These are phyloP conservation scores for Ceratocystiopsis minuta DNA, from an alignment of 2,329 filamentous ascomycete genomes.

Conservation along the genomic window DNA sequence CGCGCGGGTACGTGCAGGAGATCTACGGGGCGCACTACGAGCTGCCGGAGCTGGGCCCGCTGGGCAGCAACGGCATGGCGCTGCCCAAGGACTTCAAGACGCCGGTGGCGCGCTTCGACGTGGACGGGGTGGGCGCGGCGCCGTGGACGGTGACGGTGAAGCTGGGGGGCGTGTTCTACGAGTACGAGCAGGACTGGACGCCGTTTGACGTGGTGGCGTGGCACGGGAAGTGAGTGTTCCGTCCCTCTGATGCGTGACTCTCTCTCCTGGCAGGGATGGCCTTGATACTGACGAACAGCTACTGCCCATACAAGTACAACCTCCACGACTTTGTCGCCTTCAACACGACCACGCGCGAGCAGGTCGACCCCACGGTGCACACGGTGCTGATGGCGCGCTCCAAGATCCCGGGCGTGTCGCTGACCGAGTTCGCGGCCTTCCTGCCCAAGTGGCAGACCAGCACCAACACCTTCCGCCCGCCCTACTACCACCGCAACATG, in stretches of 20 bases:
- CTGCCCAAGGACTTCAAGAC: conserved; percentile 47
- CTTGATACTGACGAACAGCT: conserved; percentile 21
- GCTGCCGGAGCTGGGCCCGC: conserved; percentile 47
- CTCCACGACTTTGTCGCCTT: conserved; percentile 35
- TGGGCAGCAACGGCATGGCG: conserved; percentile 48
- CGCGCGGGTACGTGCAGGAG: conserved; percentile 44
- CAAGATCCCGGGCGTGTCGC: conserved; percentile 4
- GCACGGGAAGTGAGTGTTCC: conserved; percentile 14
- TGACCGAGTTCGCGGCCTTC: conserved; percentile 50
- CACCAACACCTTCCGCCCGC: conserved; percentile 42
- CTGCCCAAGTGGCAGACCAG: conserved; percentile 46
- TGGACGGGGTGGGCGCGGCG: conserved; percentile 23
- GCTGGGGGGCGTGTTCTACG: conserved; percentile 41
- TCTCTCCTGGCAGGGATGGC: not conserved
- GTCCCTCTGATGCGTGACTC: not conserved
- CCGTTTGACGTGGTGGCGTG: conserved; percentile 38
- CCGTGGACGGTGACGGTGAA: conserved; percentile 35
- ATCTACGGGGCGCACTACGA: conserved; percentile 46
- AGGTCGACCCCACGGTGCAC: conserved; percentile 48
- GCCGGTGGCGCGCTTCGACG: conserved; percentile 40
- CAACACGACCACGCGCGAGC: conserved; percentile 28
- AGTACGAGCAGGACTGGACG: conserved; percentile 41
- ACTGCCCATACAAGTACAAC: conserved; percentile 41
- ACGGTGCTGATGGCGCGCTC: conserved; percentile 44
- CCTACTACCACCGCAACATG: conserved; percentile 46